These are phyloP conservation scores for Gossypium davidsonii DNA, from an alignment of 441 rosid species.

Conservation along the genomic window DNA sequence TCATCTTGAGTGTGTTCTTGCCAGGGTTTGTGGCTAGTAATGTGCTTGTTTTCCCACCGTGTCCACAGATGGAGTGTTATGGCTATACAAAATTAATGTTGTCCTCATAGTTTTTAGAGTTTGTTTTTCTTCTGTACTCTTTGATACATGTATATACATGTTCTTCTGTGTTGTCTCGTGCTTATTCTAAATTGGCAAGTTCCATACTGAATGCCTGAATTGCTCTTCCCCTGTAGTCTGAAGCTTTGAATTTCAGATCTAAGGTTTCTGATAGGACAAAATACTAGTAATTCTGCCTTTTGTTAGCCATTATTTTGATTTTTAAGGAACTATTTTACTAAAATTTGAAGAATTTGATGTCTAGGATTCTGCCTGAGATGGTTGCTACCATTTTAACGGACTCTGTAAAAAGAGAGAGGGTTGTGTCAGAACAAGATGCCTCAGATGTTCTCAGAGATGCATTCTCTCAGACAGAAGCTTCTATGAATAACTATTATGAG, in stretches of 20 bases:
- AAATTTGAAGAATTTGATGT: slow-evolving; percentile 15
- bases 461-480: slow-evolving; percentile 70
- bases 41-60: not conserved
- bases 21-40: not conserved
- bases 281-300: not conserved
- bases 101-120: not conserved
- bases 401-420: slow-evolving; percentile 58
- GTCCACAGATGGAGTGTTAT: not conserved
- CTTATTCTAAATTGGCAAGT: not conserved
- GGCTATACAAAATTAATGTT: not conserved
- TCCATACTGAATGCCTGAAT: not conserved
- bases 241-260: not conserved
- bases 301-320: slow-evolving; percentile 7
- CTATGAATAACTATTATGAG: slow-evolving; percentile 76
- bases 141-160: not conserved
- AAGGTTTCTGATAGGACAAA: not conserved
- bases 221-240: not conserved
- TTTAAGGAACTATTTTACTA: not conserved
- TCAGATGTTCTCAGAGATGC: slow-evolving; percentile 73
- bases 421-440: slow-evolving; percentile 64
- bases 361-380: slow-evolving; percentile 77
- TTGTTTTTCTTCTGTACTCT: not conserved
- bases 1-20: slow-evolving; percentile 20
- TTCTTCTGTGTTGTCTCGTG: not conserved
- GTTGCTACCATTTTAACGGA: slow-evolving; percentile 67